Conservation (phyloP, 768 basidiomycete species). For the Rubroboletus satanas region DNA sequence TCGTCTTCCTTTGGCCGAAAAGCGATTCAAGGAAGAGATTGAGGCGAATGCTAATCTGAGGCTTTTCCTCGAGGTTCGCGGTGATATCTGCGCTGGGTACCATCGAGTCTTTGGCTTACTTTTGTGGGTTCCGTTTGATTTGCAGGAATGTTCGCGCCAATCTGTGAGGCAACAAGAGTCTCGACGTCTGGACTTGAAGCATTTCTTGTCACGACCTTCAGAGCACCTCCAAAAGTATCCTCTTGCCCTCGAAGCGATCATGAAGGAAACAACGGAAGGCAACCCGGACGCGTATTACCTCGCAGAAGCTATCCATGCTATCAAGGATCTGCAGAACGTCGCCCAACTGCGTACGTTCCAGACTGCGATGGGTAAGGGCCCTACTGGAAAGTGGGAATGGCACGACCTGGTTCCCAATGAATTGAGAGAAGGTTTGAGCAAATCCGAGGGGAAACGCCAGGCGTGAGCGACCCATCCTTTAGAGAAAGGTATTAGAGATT, state of each 20-base stretch:
- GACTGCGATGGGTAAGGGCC: slow-evolving; percentile 78
- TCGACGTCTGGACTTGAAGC: slow-evolving; percentile 58
- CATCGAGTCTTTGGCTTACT: not conserved
- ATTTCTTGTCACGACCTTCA: slow-evolving; percentile 57
- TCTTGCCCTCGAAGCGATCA: slow-evolving; percentile 78
- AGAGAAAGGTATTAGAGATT: not conserved
- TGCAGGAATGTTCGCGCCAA: slow-evolving; percentile 36
- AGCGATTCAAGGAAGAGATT: slow-evolving; percentile 80
- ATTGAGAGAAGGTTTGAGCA: slow-evolving; percentile 53
- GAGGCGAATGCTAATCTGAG: slow-evolving; percentile 79
- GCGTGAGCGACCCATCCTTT: slow-evolving; percentile 49
- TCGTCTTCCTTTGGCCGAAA: slow-evolving; percentile 81
- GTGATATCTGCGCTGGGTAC: not conserved
- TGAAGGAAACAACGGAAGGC: slow-evolving; percentile 73
- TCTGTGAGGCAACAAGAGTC: slow-evolving; percentile 51
- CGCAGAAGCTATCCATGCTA: slow-evolving; percentile 77
- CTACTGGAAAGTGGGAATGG: slow-evolving; percentile 84
- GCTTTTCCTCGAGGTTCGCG: slow-evolving; percentile 75
- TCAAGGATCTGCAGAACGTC: slow-evolving; percentile 75
- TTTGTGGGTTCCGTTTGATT: not conserved
- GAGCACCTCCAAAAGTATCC: slow-evolving; percentile 70
- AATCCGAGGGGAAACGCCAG: slow-evolving; percentile 80
- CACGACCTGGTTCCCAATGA: slow-evolving; percentile 78
- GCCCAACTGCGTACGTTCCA: slow-evolving; percentile 90
- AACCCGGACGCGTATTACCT: slow-evolving; percentile 84